Conservation (phyloP, 306 rosid genomes). For the Dalbergia cochinchinensis region DNA sequence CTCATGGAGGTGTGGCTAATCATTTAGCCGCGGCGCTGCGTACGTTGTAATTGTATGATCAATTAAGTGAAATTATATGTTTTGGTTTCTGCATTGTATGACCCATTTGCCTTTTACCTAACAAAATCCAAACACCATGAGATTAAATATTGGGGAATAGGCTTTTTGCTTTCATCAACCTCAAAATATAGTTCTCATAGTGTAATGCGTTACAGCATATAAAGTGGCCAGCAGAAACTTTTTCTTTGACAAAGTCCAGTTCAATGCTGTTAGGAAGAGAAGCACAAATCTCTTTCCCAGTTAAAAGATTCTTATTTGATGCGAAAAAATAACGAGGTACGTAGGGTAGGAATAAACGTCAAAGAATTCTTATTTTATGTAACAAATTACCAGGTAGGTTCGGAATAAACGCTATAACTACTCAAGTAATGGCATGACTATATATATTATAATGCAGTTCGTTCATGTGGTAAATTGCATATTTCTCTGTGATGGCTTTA, state of each 20-base stretch:
- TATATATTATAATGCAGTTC: too few species aligned
- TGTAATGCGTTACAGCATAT: constrained; percentile 46
- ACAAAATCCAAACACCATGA: constrained; percentile 34
- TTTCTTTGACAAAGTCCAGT: constrained; percentile 35
- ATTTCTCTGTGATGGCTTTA: constrained; percentile 13
- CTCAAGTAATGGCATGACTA: too few species aligned
- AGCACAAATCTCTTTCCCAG: constrained; percentile 30
- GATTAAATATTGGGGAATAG: constrained; percentile 26
- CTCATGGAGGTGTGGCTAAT: constrained; percentile 38
- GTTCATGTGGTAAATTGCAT: background rate
- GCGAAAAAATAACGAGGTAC: constrained; percentile 4
- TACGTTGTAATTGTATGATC: constrained; percentile 41
- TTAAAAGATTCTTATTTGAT: constrained; percentile 28
- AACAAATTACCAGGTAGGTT: too few species aligned
- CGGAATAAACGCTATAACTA: too few species aligned
- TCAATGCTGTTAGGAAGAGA: constrained; percentile 37
- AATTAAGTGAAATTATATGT: constrained; percentile 26
- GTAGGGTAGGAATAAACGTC: constrained; percentile 18
- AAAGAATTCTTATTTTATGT: background rate
- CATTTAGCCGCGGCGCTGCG: constrained; percentile 41
- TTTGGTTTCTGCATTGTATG: constrained; percentile 31
- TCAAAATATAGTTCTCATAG: constrained; percentile 38
- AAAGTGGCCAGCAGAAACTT: constrained; percentile 46
- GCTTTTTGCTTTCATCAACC: constrained; percentile 40
- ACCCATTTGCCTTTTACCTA: constrained; percentile 41